A percentile compares a stretch with the other conserved stretches of the same genome.
Conservation (phyloP, 73 alveolate genomes). For the Paramecium bursaria region DNA sequence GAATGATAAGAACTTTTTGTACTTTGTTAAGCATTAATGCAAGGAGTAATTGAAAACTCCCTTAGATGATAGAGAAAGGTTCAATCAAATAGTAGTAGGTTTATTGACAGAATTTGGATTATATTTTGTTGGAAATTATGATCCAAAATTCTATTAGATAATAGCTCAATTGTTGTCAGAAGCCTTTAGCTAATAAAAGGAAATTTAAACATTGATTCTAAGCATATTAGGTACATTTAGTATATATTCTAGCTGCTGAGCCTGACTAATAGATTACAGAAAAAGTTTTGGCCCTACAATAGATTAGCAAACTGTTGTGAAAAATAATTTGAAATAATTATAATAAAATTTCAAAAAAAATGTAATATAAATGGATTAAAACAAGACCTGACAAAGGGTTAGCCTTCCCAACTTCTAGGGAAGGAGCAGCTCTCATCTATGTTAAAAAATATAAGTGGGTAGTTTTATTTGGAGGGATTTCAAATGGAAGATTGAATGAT, state of each 20-base stretch:
- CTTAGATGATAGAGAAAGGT: slow-evolving; percentile 3
- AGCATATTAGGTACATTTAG: too few species aligned
- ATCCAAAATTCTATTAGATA: slow-evolving; percentile 4
- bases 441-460: slow-evolving; percentile 10
- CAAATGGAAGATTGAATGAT: slow-evolving; percentile 56
- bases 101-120: slow-evolving; percentile 34
- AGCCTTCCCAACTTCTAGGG: slow-evolving; percentile 58
- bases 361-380: slow-evolving; percentile 50
- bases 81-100: slow-evolving; percentile 27
- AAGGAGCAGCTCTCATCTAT: slow-evolving; percentile 42
- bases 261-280: too few species aligned
- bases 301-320: too few species aligned
- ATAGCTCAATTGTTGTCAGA: too few species aligned
- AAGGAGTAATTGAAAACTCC: background rate
- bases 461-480: slow-evolving; percentile 49
- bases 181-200: too few species aligned
- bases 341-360: too few species aligned
- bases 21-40: slow-evolving; percentile 38
- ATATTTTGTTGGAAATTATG: slow-evolving; percentile 59
- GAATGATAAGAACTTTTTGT: slow-evolving; percentile 41
- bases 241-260: too few species aligned
- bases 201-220: too few species aligned
- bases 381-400: slow-evolving; percentile 43
- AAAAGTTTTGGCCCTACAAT: too few species aligned
- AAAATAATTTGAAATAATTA: too few species aligned